Evolutionary conservation across 2,329 filamentous ascomycete species (phyloP).

Genomic region (Pseudogymnoascus sp.): DNA sequence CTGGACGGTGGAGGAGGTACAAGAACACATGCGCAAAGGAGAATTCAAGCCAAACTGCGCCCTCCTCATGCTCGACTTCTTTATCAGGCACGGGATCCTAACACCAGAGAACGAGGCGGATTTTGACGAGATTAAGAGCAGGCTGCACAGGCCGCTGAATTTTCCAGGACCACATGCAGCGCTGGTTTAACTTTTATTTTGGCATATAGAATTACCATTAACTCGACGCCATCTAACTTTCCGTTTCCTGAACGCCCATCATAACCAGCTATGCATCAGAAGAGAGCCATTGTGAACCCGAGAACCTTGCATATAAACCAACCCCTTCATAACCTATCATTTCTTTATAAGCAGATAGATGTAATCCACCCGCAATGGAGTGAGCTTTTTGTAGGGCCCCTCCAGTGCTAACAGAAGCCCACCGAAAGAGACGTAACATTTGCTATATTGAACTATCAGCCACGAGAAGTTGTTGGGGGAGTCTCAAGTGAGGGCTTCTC

Average conservation of each 20-base stretch:
- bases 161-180: slow-evolving; percentile 62
- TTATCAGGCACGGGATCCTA: slow-evolving; percentile 74
- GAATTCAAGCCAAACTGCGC: slow-evolving; percentile 93
- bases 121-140: slow-evolving; percentile 64
- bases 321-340: slow-evolving; percentile 34
- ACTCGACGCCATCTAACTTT: slow-evolving; percentile 10
- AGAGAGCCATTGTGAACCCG: not conserved
- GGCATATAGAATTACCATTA: slow-evolving; percentile 5
- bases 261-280: not conserved
- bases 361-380: slow-evolving; percentile 82
- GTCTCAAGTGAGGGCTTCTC: slow-evolving; percentile 33
- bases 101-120: slow-evolving; percentile 70
- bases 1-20: slow-evolving; percentile 67
- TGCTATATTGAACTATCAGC: slow-evolving; percentile 44
- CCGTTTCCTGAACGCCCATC: slow-evolving; percentile 8
- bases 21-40: slow-evolving; percentile 57
- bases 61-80: slow-evolving; percentile 77
- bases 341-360: slow-evolving; percentile 93
- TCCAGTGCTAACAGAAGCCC: slow-evolving; percentile 84
- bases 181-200: slow-evolving; percentile 7
- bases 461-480: not conserved
- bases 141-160: slow-evolving; percentile 70
- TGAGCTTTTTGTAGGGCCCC: slow-evolving; percentile 93
- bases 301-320: slow-evolving; percentile 14
- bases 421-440: slow-evolving; percentile 90